These are phyloP conservation scores for Pleoardoris graminearum DNA, from an alignment of 2,329 filamentous ascomycete genomes.

Conservation along the genomic window DNA sequence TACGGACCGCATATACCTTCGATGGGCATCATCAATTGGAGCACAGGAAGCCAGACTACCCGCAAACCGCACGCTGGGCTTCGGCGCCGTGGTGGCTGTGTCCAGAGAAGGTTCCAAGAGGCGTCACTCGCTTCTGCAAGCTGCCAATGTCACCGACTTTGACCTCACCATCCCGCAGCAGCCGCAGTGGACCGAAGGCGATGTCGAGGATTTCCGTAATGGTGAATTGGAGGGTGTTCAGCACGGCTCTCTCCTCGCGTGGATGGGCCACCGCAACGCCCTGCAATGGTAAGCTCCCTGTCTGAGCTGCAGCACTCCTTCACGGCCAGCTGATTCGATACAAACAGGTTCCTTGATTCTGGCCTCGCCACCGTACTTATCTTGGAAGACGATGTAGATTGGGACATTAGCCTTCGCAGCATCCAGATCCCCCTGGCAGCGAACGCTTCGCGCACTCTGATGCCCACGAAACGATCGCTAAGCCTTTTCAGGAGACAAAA, in stretches of 20 bases:
- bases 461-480: constrained; percentile 33
- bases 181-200: constrained; percentile 48
- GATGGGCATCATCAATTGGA: constrained; percentile 33
- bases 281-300: constrained; percentile 42
- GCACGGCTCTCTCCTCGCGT: constrained; percentile 49
- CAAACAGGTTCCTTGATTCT: constrained; percentile 47
- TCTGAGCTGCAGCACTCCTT: background rate
- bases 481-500: constrained; percentile 22
- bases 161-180: constrained; percentile 49
- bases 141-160: constrained; percentile 49
- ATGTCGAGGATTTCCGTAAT: constrained; percentile 45
- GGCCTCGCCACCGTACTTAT: constrained; percentile 49
- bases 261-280: constrained; percentile 51
- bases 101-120: constrained; percentile 46
- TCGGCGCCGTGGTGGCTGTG: constrained; percentile 49
- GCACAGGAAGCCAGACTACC: constrained; percentile 29
- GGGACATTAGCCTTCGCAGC: constrained; percentile 50
- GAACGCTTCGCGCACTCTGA: constrained; percentile 44
- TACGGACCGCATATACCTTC: constrained; percentile 33
- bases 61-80: constrained; percentile 45
- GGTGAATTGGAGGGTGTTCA: constrained; percentile 39
- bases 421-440: constrained; percentile 49
- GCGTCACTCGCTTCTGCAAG: constrained; percentile 46
- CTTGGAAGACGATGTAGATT: constrained; percentile 53
- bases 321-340: constrained; percentile 17